These are phyloP conservation scores for Stephanodiscus triporus DNA, from an alignment of 108 stramenopile species.

Conservation along the genomic window DNA sequence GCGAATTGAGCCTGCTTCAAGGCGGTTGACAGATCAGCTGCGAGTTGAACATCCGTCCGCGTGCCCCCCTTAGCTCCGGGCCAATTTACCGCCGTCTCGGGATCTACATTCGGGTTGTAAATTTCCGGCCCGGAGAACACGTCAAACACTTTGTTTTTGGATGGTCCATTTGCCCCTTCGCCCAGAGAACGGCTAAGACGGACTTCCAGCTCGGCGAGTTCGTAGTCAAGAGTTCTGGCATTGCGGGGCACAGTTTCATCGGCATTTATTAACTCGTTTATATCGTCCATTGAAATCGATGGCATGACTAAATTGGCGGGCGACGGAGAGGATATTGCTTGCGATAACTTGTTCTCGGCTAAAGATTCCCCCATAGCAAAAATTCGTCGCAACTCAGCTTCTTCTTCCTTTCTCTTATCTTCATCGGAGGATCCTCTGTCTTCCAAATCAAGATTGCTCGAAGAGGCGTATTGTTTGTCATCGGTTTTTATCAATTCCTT, in stretches of 20 bases:
- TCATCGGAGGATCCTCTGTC: slow-evolving; percentile 18
- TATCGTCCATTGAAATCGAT: slow-evolving; percentile 51
- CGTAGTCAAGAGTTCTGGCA: slow-evolving; percentile 78
- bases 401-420: slow-evolving; percentile 36
- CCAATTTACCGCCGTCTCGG: slow-evolving; percentile 81
- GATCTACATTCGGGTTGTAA: slow-evolving; percentile 85
- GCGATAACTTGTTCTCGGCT: slow-evolving; percentile 58
- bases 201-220: slow-evolving; percentile 77
- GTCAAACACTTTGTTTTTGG: slow-evolving; percentile 73
- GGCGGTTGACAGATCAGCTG: slow-evolving; percentile 68
- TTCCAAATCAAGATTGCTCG: slow-evolving; percentile 19
- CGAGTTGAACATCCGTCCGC: slow-evolving; percentile 60
- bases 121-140: slow-evolving; percentile 83
- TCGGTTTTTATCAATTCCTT: slow-evolving; percentile 65
- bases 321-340: slow-evolving; percentile 16
- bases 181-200: slow-evolving; percentile 63
- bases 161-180: slow-evolving; percentile 63
- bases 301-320: slow-evolving; percentile 11
- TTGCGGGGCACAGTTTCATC: slow-evolving; percentile 75
- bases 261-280: slow-evolving; percentile 66
- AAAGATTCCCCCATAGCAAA: slow-evolving; percentile 75
- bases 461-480: slow-evolving; percentile 24
- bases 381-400: slow-evolving; percentile 72
- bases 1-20: slow-evolving; percentile 83
- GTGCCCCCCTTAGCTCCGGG: slow-evolving; percentile 80